These are phyloP conservation scores for Aspergillus affinis DNA, from an alignment of 495 filamentous ascomycete genomes.

Conservation along the genomic window DNA sequence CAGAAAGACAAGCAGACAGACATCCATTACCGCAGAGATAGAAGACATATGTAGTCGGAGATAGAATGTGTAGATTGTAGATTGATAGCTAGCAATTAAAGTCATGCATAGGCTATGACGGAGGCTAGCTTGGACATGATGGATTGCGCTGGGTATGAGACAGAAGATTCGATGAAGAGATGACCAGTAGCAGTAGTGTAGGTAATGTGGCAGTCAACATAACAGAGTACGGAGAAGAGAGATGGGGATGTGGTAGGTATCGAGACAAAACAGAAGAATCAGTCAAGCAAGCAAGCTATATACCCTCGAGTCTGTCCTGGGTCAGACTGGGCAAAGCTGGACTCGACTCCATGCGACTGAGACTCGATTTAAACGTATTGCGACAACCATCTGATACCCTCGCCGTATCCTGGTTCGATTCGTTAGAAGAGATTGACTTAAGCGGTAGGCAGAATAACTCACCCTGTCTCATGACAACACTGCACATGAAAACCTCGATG, in stretches of 20 bases:
- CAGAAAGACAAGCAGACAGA: not conserved
- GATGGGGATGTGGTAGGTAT: not conserved
- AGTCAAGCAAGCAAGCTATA: not conserved
- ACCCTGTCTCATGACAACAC: slow-evolving; percentile 96
- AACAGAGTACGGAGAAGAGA: not conserved
- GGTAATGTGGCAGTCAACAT: too few relatives aligned
- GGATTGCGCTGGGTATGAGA: not conserved
- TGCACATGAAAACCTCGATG: slow-evolving; percentile 99
- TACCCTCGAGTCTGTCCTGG: too few relatives aligned
- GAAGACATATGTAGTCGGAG: not conserved
- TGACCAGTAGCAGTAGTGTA: not conserved
- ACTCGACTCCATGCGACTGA: not conserved
- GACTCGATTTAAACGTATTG: slow-evolving; percentile 49
- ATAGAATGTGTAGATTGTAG: not conserved
- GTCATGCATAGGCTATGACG: not conserved
- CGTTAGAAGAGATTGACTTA: not conserved
- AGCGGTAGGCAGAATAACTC: slow-evolving; percentile 30
- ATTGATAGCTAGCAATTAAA: not conserved
- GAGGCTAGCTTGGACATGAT: not conserved
- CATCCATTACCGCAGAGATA: not conserved
- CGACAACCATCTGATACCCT: slow-evolving; percentile 56
- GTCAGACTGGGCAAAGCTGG: not conserved
- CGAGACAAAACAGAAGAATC: not conserved
- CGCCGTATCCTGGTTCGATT: slow-evolving; percentile 47
- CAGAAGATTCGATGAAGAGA: not conserved